phyloP scores from a whole-genome alignment of 306 rosid species.

The Cucurbita pepo region DNA sequence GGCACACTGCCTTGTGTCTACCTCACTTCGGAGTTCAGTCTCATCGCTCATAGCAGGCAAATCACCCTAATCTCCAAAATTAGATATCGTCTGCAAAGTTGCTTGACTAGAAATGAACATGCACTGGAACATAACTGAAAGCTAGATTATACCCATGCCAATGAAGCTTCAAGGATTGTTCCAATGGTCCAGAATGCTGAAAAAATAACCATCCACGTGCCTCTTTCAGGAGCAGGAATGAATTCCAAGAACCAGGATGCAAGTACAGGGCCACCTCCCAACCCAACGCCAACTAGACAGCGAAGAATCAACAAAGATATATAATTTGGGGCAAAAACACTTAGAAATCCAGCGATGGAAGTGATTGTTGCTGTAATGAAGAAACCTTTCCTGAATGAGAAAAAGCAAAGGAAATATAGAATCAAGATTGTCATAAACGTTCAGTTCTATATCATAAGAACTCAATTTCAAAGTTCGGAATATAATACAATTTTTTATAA shows the following conservation, averaged over 20 bases:
- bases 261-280: conserved; percentile 95
- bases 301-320: conserved; percentile 39
- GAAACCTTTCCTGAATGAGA: conserved; percentile 69
- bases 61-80: neutral
- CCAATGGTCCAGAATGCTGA: conserved; percentile 92
- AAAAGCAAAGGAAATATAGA: conserved; percentile 7
- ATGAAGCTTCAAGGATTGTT: conserved; percentile 80
- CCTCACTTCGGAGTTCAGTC: no score
- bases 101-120: neutral
- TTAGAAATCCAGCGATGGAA: conserved; percentile 60
- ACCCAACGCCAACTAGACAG: conserved; percentile 76
- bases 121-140: neutral
- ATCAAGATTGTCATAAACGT: neutral
- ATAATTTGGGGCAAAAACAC: conserved; percentile 76
- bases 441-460: neutral
- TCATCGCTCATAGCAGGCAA: no score
- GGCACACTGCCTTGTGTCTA: no score
- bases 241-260: conserved; percentile 89
- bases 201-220: conserved; percentile 95
- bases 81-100: neutral
- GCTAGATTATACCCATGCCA: conserved; percentile 72
- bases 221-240: conserved; percentile 87
- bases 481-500: neutral
- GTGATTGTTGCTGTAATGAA: conserved; percentile 72
- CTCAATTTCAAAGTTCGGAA: conserved; percentile 3